Evolutionary conservation across 257 asterid genomes (phyloP).

Genomic region (Nicotiana knightiana): DNA sequence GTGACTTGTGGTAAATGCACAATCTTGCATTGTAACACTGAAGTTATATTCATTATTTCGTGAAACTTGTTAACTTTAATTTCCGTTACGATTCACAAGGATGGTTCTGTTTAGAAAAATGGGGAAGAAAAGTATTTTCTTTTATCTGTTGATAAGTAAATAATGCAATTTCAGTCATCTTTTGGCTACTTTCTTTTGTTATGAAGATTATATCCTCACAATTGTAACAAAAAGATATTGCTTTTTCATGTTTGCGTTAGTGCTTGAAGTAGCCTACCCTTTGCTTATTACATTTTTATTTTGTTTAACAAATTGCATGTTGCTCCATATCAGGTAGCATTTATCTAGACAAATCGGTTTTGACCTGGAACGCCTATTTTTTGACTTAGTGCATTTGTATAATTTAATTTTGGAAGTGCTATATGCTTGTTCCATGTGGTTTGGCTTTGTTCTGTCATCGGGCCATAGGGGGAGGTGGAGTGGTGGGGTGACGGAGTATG

Average conservation of each 20-base stretch:
- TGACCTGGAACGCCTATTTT: background rate
- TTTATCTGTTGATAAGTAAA: background rate
- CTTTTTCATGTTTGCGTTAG: background rate
- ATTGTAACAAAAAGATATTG: background rate
- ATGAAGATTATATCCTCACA: background rate
- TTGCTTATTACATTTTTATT: background rate
- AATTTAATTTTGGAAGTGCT: conserved; percentile 3
- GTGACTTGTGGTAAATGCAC: background rate
- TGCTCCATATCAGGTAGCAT: background rate
- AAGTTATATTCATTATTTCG: background rate
- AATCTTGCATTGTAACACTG: background rate
- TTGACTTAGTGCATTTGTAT: background rate
- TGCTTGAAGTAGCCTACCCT: background rate
- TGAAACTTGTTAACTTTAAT: background rate
- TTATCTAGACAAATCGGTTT: background rate
- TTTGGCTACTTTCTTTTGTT: background rate
- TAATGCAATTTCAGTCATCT: background rate
- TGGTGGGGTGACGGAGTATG: background rate
- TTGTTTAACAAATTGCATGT: background rate
- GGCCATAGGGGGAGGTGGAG: background rate
- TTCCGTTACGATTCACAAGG: background rate
- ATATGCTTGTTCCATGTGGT: background rate
- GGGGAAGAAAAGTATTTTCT: background rate
- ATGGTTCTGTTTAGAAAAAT: background rate
- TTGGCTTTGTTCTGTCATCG: background rate